Evolutionary conservation across 441 rosid species (phyloP).

Genomic region (Rhodomyrtus psidioides): DNA sequence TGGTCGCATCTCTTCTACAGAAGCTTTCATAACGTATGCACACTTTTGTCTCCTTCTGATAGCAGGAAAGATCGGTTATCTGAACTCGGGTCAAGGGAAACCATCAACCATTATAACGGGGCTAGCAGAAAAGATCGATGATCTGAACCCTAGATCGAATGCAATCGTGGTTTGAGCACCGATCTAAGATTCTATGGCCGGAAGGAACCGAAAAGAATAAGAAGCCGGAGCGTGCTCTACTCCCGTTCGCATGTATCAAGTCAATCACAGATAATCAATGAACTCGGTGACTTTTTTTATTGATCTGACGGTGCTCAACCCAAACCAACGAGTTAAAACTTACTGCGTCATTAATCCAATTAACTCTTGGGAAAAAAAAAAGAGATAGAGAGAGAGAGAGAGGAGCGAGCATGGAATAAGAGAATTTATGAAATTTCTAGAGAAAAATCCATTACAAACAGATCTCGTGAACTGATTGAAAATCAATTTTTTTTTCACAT

Average conservation of each 20-base stretch:
- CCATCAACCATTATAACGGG: not conserved
- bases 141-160: not conserved
- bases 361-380: not conserved
- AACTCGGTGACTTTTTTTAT: not conserved
- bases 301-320: not conserved
- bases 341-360: not conserved
- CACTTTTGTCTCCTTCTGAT: not conserved
- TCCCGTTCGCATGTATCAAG: not conserved
- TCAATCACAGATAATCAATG: not conserved
- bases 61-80: not conserved
- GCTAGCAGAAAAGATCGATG: not conserved
- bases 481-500: not conserved
- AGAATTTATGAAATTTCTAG: not conserved
- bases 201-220: not conserved
- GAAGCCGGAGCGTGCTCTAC: not conserved
- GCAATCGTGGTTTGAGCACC: not conserved
- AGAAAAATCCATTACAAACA: not conserved
- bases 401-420: not conserved
- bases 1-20: not conserved
- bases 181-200: not conserved
- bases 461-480: not conserved
- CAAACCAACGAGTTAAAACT: not conserved
- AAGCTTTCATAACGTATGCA: not conserved
- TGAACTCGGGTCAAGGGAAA: not conserved
- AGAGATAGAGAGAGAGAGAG: no score